Evolutionary conservation across 495 filamentous ascomycete species (phyloP), one percentile per base, ranked within the genome.

Genomic region (Xylaria acuta): DNA sequence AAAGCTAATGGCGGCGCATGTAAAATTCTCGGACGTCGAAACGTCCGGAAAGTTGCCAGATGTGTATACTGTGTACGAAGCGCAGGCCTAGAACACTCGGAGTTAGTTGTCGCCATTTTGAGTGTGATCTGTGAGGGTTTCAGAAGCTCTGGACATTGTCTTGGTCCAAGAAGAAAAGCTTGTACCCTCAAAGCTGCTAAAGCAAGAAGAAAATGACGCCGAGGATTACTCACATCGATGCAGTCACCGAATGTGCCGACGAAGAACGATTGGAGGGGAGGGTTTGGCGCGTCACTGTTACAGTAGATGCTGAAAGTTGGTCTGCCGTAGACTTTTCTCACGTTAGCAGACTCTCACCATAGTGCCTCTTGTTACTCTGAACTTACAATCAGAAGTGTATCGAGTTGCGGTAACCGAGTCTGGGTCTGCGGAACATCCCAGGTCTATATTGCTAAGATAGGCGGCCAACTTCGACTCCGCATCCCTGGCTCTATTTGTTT

Each of bases 1-100:
- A 70, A 81, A 86, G 58, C 80, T 84, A 18, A 86, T 80, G 8
- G 75, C 84, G 0, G 67, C 71, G 69, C 84, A 86, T 1, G 78
- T 84, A 18, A 76, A 71, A 67, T 83, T 82, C 51, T 40, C 45
- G 49, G 74, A 71, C 0, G 67, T 73, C 25, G 68, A 66, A 30
- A 70, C 70, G 32, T 51, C 70, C 41, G 73, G 72, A 43, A 82
- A 83, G 22, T 72, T 54, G 0, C 47, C 40, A 6, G 80, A 74
- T 11, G 79, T 74, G 54, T 81, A 85, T 7, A 64, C 74, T 11
- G 81, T 77, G 64, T 82, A 86, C 6, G 78, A 78, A 22, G 83
- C 80, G 76, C 84, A 86, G 25, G 83, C 58, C 58, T 60, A 60
- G 20, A 60, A 40, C 18, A 60, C 34, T 14, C 32, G 1, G 32